Evolutionary conservation across 495 filamentous ascomycete genomes (phyloP), one percentile per base, ranked within the genome.

Genomic region (Rostrohypoxylon terebratum): DNA sequence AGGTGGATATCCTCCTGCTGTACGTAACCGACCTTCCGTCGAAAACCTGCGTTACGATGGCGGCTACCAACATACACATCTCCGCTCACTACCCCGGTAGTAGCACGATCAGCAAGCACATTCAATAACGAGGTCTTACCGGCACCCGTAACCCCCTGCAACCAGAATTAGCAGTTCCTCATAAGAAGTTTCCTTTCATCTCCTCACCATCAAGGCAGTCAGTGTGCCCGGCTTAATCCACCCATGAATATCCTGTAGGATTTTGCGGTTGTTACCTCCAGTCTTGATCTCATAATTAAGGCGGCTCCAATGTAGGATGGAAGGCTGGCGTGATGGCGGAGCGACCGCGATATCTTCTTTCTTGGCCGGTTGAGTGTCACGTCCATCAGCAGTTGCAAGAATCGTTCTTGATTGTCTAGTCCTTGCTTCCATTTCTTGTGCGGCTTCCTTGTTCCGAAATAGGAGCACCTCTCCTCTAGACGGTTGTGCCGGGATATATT

Each of bases 1-100:
- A 93, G 81, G 77, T 93, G 92, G 1, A 94, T 83, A 84, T 94
- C 92, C 76, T 92, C 90, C 74, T 95, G 92, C 70, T 95, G 90
- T 11, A 91, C 92, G 69, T 94, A 95, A 18, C 92, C 92, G 4
- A 90, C 92, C 77, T 91, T 92, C 0, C 92, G 87, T 69, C 91
- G 90, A 79, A 93, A 93, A 0, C 87, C 88, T 16, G 83, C 81
- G 72, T 91, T 88, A 10, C 87, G 83, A 38, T 80, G 84, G 10
- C 83, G 81, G 0, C 90, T 91, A 67, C 92, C 87, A 1, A 94
- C 87, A 0, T 88, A 77, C 82, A 91, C 89, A 33, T 89, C 84
- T 8, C 91, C 92, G 28, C 81, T 84, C 21, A 92, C 85, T 10
- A 90, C 86, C 31, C 91, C 92, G 82, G 90, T 88, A 0, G 88